phyloP scores from a whole-genome alignment of 345 rosid species.

The sweet orange (Citrus sinensis) region DVS_A1.0 CM039163.1:39674501-39675000 shows the following conservation, averaged over 20 bases:
- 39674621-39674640: slow-evolving; percentile 84
- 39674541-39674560: slow-evolving; percentile 86
- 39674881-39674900: neutral
- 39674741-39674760: neutral
- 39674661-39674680: slow-evolving; percentile 98
- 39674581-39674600: slow-evolving; percentile 93
- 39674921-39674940: slow-evolving; percentile 92
- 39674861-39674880: neutral
- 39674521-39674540: slow-evolving; percentile 84
- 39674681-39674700: slow-evolving; percentile 21
- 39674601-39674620: slow-evolving; percentile 90
- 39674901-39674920: neutral
- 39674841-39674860: neutral
- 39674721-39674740: neutral
- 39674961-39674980: slow-evolving; percentile 91
- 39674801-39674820: neutral
- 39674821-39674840: neutral
- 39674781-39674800: neutral
- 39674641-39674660: slow-evolving; percentile 96
- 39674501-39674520: slow-evolving; percentile 88
- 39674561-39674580: slow-evolving; percentile 71
- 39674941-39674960: slow-evolving; percentile 94
- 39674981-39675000: slow-evolving; percentile 73
- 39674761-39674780: neutral
- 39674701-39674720: neutral